phyloP scores from a whole-genome alignment of 2,329 filamentous ascomycete genomes.

The Botryotinia narcissicola region DNA sequence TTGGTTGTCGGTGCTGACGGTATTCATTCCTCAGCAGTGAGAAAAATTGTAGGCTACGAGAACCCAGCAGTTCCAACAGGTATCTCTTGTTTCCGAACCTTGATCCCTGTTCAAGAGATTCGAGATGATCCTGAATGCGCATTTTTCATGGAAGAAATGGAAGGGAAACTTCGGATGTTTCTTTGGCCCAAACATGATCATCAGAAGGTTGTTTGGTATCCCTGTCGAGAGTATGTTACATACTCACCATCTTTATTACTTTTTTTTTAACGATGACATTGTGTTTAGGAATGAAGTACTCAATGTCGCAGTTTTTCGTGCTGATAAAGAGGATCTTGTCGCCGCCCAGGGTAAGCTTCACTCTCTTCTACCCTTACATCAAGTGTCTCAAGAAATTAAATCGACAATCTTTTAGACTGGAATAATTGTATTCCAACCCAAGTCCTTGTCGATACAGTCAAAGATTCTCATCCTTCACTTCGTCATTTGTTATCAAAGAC shows the following conservation, averaged over 20 bases:
- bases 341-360: not conserved
- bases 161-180: slow-evolving; percentile 38
- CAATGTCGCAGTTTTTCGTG: slow-evolving; percentile 24
- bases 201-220: slow-evolving; percentile 48
- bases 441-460: not conserved
- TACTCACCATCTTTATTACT: slow-evolving; percentile 42
- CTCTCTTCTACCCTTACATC: not conserved
- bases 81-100: slow-evolving; percentile 30
- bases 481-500: not conserved
- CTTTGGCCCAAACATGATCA: slow-evolving; percentile 41
- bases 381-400: not conserved
- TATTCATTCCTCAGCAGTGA: slow-evolving; percentile 36
- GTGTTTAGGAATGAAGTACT: slow-evolving; percentile 25
- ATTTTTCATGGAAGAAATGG: slow-evolving; percentile 34
- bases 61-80: slow-evolving; percentile 23
- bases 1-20: slow-evolving; percentile 56
- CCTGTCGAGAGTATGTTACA: slow-evolving; percentile 45
- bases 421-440: not conserved
- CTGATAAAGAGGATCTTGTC: slow-evolving; percentile 20
- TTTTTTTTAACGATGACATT: slow-evolving; percentile 21
- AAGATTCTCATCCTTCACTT: slow-evolving; percentile 32
- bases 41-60: not conserved
- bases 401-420: not conserved
- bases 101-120: slow-evolving; percentile 30
- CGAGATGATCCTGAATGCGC: slow-evolving; percentile 40